These are phyloP conservation scores for Corchorus capsularis DNA, from an alignment of 345 rosid genomes.

Conservation along the genomic window DNA sequence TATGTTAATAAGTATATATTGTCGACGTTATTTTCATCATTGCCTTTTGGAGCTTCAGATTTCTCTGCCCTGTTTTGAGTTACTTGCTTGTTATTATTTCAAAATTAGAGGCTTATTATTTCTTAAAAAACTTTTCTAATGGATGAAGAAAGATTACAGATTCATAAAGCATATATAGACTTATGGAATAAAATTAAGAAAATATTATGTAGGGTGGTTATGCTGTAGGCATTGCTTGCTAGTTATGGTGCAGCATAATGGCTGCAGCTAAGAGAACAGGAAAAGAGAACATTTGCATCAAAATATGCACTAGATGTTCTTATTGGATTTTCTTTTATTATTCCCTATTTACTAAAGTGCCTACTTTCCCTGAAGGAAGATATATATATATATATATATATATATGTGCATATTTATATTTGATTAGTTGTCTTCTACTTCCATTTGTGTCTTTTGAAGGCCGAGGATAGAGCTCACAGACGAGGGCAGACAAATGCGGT, in stretches of 20 bases:
- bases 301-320: neutral
- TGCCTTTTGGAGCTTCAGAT: neutral
- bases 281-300: neutral
- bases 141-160: neutral
- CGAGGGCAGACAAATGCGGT: slow-evolving; percentile 86
- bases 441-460: slow-evolving; percentile 47
- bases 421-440: slow-evolving; percentile 13
- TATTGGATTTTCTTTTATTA: neutral
- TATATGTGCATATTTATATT: neutral
- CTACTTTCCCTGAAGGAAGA: neutral
- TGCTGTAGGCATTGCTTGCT: slow-evolving; percentile 8
- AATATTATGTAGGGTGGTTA: slow-evolving; percentile 2
- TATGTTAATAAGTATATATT: neutral
- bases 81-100: neutral
- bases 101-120: neutral
- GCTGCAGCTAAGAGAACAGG: neutral
- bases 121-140: neutral
- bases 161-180: neutral
- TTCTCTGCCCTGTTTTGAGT: neutral
- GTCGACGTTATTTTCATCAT: neutral
- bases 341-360: neutral
- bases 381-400: too few relatives aligned
- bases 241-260: neutral
- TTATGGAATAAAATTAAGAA: neutral
- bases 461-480: slow-evolving; percentile 96